Percentiles rank a stretch among this genome's conserved stretches.
Conservation (phyloP, 352 stramenopile species). For the Phytophthora quininea region DNA sequence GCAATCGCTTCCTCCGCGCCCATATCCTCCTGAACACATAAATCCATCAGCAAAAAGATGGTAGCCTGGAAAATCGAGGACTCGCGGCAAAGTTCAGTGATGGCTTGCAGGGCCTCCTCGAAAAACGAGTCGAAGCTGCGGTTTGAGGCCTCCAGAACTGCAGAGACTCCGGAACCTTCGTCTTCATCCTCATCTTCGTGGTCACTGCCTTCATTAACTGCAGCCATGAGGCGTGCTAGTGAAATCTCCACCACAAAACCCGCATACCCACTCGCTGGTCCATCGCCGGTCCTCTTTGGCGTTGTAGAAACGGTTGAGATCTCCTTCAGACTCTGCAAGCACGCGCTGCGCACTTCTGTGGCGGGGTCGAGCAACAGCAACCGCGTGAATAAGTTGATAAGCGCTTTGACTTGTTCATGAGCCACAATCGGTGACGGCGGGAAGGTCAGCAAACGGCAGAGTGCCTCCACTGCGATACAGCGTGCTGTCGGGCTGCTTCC, state of each 20-base stretch:
- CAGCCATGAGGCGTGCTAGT: slow-evolving; percentile 71
- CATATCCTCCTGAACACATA: slow-evolving; percentile 46
- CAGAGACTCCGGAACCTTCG: slow-evolving; percentile 30
- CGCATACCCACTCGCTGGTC: slow-evolving; percentile 63
- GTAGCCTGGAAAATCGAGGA: slow-evolving; percentile 82
- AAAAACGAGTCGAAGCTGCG: slow-evolving; percentile 71
- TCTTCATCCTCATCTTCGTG: slow-evolving; percentile 40
- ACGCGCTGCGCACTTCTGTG: slow-evolving; percentile 70
- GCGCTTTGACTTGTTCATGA: slow-evolving; percentile 55
- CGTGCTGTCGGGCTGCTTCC: slow-evolving; percentile 55
- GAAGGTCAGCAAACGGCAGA: slow-evolving; percentile 80
- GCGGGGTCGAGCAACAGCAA: slow-evolving; percentile 70
- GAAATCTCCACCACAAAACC: slow-evolving; percentile 79
- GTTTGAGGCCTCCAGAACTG: slow-evolving; percentile 55
- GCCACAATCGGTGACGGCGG: slow-evolving; percentile 81
- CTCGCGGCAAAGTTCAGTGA: slow-evolving; percentile 78
- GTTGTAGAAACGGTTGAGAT: slow-evolving; percentile 67
- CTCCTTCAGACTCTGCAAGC: slow-evolving; percentile 67
- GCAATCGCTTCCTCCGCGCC: slow-evolving; percentile 23
- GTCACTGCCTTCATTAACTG: slow-evolving; percentile 39
- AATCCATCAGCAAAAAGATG: slow-evolving; percentile 72
- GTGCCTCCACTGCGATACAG: slow-evolving; percentile 64
- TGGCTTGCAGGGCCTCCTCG: slow-evolving; percentile 67
- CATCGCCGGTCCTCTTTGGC: slow-evolving; percentile 15
- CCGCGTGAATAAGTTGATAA: slow-evolving; percentile 81